These are phyloP conservation scores for Populus trichocarpa DNA, from an alignment of 441 rosid genomes.

Conservation along the genomic window DNA sequence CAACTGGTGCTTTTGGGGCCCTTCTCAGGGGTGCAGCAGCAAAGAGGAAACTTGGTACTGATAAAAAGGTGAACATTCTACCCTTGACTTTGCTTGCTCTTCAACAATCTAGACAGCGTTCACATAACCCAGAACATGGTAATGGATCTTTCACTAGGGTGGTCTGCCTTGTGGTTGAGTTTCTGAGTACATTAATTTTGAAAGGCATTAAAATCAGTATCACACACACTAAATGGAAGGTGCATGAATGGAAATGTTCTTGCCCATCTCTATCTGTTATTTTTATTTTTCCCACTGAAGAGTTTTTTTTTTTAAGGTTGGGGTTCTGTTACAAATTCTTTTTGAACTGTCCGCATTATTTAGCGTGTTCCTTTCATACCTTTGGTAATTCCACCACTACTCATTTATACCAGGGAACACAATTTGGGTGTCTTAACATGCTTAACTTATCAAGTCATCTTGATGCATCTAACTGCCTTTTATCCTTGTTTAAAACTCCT, in stretches of 20 bases:
- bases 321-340: background rate
- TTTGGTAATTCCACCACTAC: background rate
- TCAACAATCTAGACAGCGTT: background rate
- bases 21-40: constrained; percentile 41
- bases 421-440: too few species aligned
- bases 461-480: background rate
- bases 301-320: too few species aligned
- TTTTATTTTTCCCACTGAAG: too few species aligned
- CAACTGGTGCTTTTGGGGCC: constrained; percentile 55
- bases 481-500: background rate
- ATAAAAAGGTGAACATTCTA: constrained; percentile 41
- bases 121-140: background rate
- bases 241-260: background rate
- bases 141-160: background rate
- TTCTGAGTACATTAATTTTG: background rate
- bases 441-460: too few species aligned
- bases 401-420: too few species aligned
- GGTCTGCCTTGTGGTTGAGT: background rate
- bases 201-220: background rate
- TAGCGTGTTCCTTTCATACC: background rate
- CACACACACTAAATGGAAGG: background rate
- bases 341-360: background rate
- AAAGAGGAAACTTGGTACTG: constrained; percentile 44
- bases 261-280: background rate
- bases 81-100: background rate